phyloP scores from a whole-genome alignment of 371 early-diverging fungal genomes.

The Mucor circinelloides region DNA sequence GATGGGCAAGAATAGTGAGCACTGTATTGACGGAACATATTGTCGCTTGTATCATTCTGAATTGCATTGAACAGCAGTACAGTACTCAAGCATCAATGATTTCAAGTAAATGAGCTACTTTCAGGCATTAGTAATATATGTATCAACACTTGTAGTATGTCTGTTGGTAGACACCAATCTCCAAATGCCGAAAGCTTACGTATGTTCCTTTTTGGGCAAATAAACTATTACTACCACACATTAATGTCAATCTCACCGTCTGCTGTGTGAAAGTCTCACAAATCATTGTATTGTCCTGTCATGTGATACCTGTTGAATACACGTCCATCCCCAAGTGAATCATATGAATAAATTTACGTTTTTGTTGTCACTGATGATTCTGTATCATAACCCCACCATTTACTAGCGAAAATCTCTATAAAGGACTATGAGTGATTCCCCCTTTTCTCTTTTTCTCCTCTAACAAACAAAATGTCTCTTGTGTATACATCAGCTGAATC shows the following conservation, averaged over 20 bases:
- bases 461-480: constrained; percentile 7
- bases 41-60: no score
- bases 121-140: no score
- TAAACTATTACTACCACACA: not conserved
- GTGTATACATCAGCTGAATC: constrained; percentile 10
- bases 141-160: no score
- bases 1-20: no score
- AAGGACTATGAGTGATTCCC: no score
- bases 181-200: not conserved
- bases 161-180: no score
- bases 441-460: no score
- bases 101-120: no score
- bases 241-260: not conserved
- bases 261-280: not conserved
- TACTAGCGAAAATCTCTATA: no score
- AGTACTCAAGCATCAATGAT: no score
- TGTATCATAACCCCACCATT: not conserved
- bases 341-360: not conserved
- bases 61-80: no score
- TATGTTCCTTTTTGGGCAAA: not conserved
- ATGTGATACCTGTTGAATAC: not conserved
- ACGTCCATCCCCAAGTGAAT: not conserved
- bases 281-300: not conserved
- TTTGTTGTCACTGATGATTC: not conserved
- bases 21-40: no score